phyloP scores from a whole-genome alignment of 169 alveolate species.

The Plasmodium coatneyi region DNA sequence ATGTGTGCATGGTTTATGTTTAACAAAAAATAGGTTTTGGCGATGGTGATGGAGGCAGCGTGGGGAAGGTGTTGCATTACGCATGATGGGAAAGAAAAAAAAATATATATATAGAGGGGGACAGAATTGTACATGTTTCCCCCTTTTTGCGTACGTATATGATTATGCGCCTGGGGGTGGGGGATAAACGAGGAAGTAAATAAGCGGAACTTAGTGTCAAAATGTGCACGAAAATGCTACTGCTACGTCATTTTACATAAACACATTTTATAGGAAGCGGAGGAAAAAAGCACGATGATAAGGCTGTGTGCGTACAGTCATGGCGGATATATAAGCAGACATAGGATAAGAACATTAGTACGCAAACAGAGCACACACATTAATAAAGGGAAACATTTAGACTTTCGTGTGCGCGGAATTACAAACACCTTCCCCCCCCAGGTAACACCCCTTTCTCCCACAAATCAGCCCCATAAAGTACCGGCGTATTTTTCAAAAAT shows the following conservation, averaged over 20 bases:
- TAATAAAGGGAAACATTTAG: not conserved
- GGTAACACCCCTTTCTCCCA: not conserved
- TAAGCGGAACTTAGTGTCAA: not conserved
- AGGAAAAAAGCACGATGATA: not conserved
- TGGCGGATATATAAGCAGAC: not conserved
- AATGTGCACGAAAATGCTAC: not conserved
- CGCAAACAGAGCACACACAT: not conserved
- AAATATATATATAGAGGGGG: not conserved
- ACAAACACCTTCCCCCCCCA: not conserved
- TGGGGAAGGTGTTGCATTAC: not conserved
- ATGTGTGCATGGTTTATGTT: not conserved
- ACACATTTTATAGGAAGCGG: not conserved
- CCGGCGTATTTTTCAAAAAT: constrained; percentile 65
- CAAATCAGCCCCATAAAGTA: constrained; percentile 47
- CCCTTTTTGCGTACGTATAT: not conserved
- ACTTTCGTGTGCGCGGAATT: not conserved
- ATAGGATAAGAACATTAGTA: not conserved
- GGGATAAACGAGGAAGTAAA: not conserved
- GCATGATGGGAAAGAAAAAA: not conserved
- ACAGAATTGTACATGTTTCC: not conserved
- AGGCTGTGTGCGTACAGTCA: not conserved
- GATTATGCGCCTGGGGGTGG: not conserved
- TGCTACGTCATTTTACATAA: not conserved
- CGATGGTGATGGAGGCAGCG: not conserved
- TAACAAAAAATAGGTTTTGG: not conserved